Evolutionary conservation across 192 early-diverging fungal genomes (phyloP), one percentile per base, ranked within the genome.

Genomic region (Dissophora globulifera): DNA sequence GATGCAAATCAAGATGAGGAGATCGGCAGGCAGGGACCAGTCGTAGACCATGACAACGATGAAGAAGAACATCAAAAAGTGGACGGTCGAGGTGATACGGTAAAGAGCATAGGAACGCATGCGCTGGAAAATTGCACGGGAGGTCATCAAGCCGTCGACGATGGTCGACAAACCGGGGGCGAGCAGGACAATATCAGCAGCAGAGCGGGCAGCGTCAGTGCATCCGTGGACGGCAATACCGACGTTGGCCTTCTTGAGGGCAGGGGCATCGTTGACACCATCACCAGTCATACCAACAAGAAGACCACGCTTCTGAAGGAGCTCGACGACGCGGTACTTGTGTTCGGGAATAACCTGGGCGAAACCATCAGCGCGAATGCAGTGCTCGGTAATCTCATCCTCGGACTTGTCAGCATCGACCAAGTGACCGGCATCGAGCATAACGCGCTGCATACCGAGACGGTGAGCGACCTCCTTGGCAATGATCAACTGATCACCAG

Each of bases 261-360:
- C 97, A 13, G 97, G 97, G 16, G 97, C 97, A 80, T 98, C 97
- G 79, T 98, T 98, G 50, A 96, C 94, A 81, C 95, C 95, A 82
- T 96, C 96, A 75, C 96, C 96, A 40, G 96, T 97, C 96, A 98
- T 97, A 71, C 93, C 93, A 57, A 95, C 92, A 12, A 94, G 74
- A 22, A 89, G 68, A n/a, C 91, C 92, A 63, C 90, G 87, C 46
- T 94, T 91, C 82, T 98, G 96, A 29, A 98, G 81, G 41, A 96
- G 78, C 83, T 98, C 95, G 33, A 98, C 96, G n/a, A 98, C 95
- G 31, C 90, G 87, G 84, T 94, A 96, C 82, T 98, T 98, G 92
- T 98, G 95, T 80, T 98, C 96, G 52, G 96, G 96, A 82, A 95
- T 96, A 31, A 98, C 96, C 78, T 96, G 94, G 17, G 94, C 96